Conservation (phyloP, 352 stramenopile genomes). For the Globisporangium nunn region DNA sequence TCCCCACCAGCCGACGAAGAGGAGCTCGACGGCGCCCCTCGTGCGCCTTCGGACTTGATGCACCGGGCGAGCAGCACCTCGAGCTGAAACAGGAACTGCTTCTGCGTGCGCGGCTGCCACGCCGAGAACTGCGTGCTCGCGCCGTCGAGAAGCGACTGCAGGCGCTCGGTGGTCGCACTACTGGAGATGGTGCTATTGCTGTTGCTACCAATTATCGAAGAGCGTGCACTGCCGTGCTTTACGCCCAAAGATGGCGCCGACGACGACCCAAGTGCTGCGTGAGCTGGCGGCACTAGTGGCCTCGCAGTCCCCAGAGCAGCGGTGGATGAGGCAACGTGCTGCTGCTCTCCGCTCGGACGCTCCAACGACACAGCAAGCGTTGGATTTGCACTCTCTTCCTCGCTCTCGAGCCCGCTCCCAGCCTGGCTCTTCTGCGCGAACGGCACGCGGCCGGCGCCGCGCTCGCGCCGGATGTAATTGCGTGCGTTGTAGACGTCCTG, state of each 20-base stretch:
- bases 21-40: not conserved
- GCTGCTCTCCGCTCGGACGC: not conserved
- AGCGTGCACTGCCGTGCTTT: too few species aligned
- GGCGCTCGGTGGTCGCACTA: not conserved
- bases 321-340: not conserved
- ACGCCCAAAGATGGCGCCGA: not conserved
- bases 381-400: not conserved
- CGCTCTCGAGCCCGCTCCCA: not conserved
- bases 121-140: constrained; percentile 1
- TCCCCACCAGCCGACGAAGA: not conserved
- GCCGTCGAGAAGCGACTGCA: constrained; percentile 2
- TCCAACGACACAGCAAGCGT: not conserved
- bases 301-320: not conserved
- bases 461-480: constrained; percentile 35
- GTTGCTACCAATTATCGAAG: not conserved
- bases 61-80: constrained; percentile 9
- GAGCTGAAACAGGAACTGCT: constrained; percentile 14
- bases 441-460: constrained; percentile 23
- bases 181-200: not conserved
- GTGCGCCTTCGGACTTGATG: not conserved
- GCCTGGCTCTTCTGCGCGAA: constrained; percentile 8
- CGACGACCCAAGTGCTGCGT: not conserved
- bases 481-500: constrained; percentile 50
- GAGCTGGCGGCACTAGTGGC: not conserved
- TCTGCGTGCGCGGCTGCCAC: constrained; percentile 10